These are phyloP conservation scores for Phragmites australis DNA, from an alignment of 176 grass and related monocot genomes.

Conservation along the genomic window DNA sequence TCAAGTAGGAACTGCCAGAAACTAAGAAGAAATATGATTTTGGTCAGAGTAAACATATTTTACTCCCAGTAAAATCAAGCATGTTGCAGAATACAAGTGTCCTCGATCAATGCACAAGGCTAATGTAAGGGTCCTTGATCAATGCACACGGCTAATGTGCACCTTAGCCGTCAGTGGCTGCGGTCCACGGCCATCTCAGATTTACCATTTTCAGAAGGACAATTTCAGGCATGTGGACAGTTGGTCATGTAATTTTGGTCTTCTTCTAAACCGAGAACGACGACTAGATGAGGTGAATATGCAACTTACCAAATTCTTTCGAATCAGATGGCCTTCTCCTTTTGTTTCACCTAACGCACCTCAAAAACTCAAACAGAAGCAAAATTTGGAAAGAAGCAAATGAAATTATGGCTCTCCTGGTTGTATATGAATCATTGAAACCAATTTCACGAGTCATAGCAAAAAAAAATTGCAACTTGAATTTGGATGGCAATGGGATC, in stretches of 20 bases:
- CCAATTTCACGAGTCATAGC: no score
- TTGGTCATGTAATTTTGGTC: background rate
- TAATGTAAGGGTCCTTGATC: background rate
- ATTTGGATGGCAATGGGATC: no score
- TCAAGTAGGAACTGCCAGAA: conserved; percentile 14
- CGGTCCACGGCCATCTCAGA: background rate
- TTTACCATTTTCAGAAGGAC: conserved; percentile 4
- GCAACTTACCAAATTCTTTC: no score
- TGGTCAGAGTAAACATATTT: conserved; percentile 9
- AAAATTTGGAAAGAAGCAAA: no score
- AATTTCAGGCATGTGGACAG: background rate
- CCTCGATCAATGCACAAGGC: conserved; percentile 5
- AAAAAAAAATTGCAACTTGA: no score
- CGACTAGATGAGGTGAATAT: no score
- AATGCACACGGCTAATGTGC: background rate
- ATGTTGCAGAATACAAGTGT: conserved; percentile 11
- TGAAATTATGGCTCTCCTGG: no score
- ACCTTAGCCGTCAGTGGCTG: background rate
- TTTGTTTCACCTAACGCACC: no score
- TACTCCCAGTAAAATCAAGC: conserved; percentile 30
- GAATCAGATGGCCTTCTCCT: no score
- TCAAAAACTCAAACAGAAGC: no score
- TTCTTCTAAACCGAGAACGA: background rate
- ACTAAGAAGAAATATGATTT: background rate
- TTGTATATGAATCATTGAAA: no score